phyloP scores from a whole-genome alignment of 495 filamentous ascomycete species.

The Massariosphaeria phaeospora region DNA sequence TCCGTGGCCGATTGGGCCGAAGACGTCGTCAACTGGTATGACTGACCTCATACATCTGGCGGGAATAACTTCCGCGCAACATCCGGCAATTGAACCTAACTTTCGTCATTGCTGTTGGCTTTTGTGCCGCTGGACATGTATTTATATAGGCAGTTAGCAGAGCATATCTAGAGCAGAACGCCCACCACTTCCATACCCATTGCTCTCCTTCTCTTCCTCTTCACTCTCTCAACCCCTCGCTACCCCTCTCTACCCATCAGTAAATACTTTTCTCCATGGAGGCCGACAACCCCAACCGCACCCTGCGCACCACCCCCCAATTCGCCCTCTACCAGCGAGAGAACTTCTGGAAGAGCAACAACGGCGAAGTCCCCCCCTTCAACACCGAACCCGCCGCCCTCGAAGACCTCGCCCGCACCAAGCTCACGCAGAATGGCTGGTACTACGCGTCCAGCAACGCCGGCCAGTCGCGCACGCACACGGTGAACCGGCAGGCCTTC shows the following conservation, averaged over 20 bases:
- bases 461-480: constrained; percentile 59
- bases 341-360: constrained; percentile 56
- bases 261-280: no score
- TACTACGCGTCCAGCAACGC: constrained; percentile 64
- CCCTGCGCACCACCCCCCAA: constrained; percentile 54
- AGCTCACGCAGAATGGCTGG: constrained; percentile 51
- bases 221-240: background rate
- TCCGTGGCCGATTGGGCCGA: no score
- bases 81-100: no score
- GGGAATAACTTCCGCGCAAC: no score
- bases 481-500: constrained; percentile 64
- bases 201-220: background rate
- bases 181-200: no score
- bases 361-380: constrained; percentile 52
- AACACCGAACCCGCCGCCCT: constrained; percentile 56
- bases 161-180: no score
- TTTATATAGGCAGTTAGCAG: no score
- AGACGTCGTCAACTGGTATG: no score
- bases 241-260: background rate
- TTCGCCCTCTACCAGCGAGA: constrained; percentile 60
- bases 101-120: no score
- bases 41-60: no score
- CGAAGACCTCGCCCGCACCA: constrained; percentile 54
- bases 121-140: no score
- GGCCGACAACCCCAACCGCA: constrained; percentile 54